Base-by-base conservation (phyloP, 257 asterid genomes). In the Nicotiana obtusifolia region DNA sequence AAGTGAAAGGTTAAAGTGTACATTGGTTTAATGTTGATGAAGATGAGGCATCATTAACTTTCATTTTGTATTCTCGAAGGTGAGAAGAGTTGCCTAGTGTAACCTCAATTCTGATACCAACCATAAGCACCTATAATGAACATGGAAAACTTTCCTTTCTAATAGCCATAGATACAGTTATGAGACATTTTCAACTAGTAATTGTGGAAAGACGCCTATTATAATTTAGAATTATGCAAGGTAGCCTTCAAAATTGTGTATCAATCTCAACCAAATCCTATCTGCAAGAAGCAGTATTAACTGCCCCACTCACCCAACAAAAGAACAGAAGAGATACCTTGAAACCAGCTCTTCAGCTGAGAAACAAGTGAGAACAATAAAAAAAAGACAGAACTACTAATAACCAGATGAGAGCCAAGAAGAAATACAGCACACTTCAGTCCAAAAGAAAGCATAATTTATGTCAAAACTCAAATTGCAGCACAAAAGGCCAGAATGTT, bases 391-490 rank as follows among this genome's bases (percentile, higher is more conserved):
- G 37, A 33, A 44, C 78, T 44, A 22, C 22, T 14, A 71, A 44
- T 22, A 37, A 22, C n/a, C 78, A 71, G 20, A 71, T 71, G 60
- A 71, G 20, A 71, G 37, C 35, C 60, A 71, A 71, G 60, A 71
- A 71, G 15, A 71, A 71, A 22, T 22, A 14, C 37, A 20, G 7
- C 60, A 10, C 3, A 44, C 16, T 4, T 7, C 35, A 71, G 78
- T 44, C 60, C 37, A 71, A 71, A 71, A 7, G 60, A 44, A 44
- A 22, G 60, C 22, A 71, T 22, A 5, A 13, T 71, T 22, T 44
- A 71, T 44, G 22, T 71, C 78, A 44, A 71, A 71, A 71, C 2
- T 71, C 60, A 44, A 71, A 71, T 3, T 71, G 78, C 78, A 71
- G 78, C 78, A 22, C 5, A 71, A 44, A 71, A 71, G 60, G 7